phyloP scores from a whole-genome alignment of 1,139 yeast species.

The Yamadazyma atmosphaerica region DNA sequence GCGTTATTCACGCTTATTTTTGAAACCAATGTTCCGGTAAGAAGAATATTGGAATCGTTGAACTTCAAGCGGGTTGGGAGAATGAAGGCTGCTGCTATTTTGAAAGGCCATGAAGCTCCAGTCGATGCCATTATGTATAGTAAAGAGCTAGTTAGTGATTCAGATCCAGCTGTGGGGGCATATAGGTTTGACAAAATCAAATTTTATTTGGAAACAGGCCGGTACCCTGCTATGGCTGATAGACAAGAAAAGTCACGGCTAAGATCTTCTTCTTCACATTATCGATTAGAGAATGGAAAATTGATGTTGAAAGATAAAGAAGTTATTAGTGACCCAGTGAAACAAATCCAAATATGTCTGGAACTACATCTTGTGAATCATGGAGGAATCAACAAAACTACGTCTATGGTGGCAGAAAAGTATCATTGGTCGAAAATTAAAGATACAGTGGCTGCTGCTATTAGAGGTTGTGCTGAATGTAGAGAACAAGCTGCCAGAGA shows the following conservation, averaged over 20 bases:
- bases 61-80: constrained; percentile 79
- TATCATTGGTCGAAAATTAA: constrained; percentile 93
- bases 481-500: constrained; percentile 41
- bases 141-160: constrained; percentile 49
- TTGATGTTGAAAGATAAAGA: constrained; percentile 77
- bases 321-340: constrained; percentile 72
- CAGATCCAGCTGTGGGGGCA: constrained; percentile 55
- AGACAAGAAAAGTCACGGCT: constrained; percentile 83
- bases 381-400: constrained; percentile 89
- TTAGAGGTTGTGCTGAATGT: constrained; percentile 76
- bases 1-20: constrained; percentile 83
- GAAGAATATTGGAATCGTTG: constrained; percentile 75
- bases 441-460: constrained; percentile 80
- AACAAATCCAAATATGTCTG: constrained; percentile 75
- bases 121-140: constrained; percentile 81
- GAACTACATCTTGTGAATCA: constrained; percentile 69
- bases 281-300: constrained; percentile 68
- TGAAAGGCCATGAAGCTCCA: constrained; percentile 79
- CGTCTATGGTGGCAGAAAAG: constrained; percentile 71
- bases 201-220: constrained; percentile 78
- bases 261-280: constrained; percentile 80
- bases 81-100: constrained; percentile 79
- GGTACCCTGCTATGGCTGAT: constrained; percentile 81
- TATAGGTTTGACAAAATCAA: constrained; percentile 75
- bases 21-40: constrained; percentile 82